These are phyloP conservation scores for Orobanche coerulescens DNA, from an alignment of 257 asterid species.

Conservation along the genomic window DNA sequence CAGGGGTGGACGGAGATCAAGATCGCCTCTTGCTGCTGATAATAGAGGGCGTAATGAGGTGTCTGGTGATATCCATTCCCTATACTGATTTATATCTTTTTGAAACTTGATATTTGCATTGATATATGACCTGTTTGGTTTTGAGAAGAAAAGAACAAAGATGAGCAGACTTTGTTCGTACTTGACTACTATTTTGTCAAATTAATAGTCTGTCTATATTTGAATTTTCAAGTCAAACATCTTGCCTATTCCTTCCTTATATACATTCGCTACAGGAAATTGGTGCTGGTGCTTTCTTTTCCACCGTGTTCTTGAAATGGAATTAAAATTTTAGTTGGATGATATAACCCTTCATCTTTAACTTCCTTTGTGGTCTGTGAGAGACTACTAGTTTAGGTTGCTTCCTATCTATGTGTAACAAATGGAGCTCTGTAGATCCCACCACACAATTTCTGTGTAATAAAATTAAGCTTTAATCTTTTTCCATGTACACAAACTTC, in stretches of 20 bases:
- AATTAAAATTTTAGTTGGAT: neutral
- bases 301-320: constrained; percentile 3
- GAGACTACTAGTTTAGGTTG: neutral
- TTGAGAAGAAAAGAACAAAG: neutral
- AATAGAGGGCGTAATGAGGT: constrained; percentile 74
- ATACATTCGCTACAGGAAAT: neutral
- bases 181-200: neutral
- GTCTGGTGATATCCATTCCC: constrained; percentile 67
- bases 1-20: constrained; percentile 58
- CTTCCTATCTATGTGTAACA: neutral
- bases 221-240: neutral
- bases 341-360: neutral
- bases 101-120: constrained; percentile 1
- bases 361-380: neutral
- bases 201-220: neutral
- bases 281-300: neutral
- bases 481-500: neutral
- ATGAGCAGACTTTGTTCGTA: neutral
- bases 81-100: constrained; percentile 18
- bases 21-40: constrained; percentile 54
- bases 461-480: neutral
- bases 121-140: neutral
- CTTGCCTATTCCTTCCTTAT: neutral
- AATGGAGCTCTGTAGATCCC: too few species aligned
- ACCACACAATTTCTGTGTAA: neutral